Evolutionary conservation across 305 asterid genomes (phyloP), one percentile per base, ranked within the genome.

Genomic region (Nicotiana rustica): DNA sequence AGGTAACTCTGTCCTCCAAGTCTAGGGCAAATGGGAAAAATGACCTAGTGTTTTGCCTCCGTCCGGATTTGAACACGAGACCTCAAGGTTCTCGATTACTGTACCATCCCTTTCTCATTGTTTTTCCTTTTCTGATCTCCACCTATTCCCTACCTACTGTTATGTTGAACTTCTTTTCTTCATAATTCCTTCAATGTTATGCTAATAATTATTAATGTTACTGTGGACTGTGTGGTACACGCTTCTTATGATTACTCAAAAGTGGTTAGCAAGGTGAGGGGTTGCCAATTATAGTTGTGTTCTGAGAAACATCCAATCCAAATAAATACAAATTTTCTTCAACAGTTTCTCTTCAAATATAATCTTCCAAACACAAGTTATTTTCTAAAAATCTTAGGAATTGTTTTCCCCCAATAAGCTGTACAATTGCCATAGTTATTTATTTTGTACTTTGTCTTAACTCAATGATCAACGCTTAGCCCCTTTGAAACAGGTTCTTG

Each of bases 241-340:
- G 14, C 25, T 25, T 25, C 75, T 67, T 67, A 7, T 56, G 61
- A 56, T 4, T 67, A 35, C 15, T 35, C 14, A 25, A 10, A 67
- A 7, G 75, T 17, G 76, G 29, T 67, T 35, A 67, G 75, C 76
- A 67, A 35, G 52, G 55, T 67, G 76, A 35, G 36, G 52, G 29
- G 52, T 17, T 67, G 19, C 52, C 49, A 67, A 38, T 15, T 67
- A 41, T 67, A 36, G 55, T 35, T 67, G 36, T 35, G 29, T 67
- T 2, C 2, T 36, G 55, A 17, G 14, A 36, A 67, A 67, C 55
- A 35, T 41, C 76, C 76, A 67, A 67, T 35, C 55, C 0, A 25
- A 25, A 25, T 25, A 67, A 17, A 17, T 67, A 67, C 14, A 0
- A 67, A 17, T 67, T 67, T 36, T 67, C 76, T 67, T 10, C 29